Conservation (phyloP, 257 asterid species). For the Scutellaria minor region DNA sequence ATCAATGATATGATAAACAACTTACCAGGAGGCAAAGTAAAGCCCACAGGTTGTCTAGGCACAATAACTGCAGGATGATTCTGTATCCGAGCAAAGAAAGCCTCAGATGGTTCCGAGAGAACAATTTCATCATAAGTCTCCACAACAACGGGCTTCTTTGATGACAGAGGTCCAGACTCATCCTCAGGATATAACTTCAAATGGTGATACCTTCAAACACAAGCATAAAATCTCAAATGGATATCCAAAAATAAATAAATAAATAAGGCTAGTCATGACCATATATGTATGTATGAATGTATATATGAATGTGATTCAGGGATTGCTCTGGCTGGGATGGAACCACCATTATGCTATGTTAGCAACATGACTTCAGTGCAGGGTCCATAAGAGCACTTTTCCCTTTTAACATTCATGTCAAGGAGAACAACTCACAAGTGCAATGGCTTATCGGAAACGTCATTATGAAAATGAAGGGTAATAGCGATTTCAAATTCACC, state of each 20-base stretch:
- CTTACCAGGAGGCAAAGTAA: conserved; percentile 71
- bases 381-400: background rate
- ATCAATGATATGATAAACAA: conserved; percentile 24
- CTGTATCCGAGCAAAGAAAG: conserved; percentile 75
- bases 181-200: conserved; percentile 89
- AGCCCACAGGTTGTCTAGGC: conserved; percentile 70
- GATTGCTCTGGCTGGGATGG: background rate
- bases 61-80: conserved; percentile 74
- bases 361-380: background rate
- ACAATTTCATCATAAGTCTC: conserved; percentile 93
- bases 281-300: background rate
- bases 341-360: background rate
- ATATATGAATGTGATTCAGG: background rate
- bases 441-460: conserved; percentile 78
- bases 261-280: conserved; percentile 18
- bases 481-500: conserved; percentile 96
- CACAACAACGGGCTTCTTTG: conserved; percentile 79
- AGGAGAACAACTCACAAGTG: conserved; percentile 77
- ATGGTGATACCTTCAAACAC: conserved; percentile 67
- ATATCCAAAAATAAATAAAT: background rate
- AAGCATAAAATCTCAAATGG: background rate
- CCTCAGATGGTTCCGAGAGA: conserved; percentile 79
- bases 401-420: conserved; percentile 5
- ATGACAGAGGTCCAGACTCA: conserved; percentile 73
- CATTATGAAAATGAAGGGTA: conserved; percentile 85